Evolutionary conservation across 2,329 filamentous ascomycete species (phyloP).

Genomic region (Pezicula carpinea): DNA sequence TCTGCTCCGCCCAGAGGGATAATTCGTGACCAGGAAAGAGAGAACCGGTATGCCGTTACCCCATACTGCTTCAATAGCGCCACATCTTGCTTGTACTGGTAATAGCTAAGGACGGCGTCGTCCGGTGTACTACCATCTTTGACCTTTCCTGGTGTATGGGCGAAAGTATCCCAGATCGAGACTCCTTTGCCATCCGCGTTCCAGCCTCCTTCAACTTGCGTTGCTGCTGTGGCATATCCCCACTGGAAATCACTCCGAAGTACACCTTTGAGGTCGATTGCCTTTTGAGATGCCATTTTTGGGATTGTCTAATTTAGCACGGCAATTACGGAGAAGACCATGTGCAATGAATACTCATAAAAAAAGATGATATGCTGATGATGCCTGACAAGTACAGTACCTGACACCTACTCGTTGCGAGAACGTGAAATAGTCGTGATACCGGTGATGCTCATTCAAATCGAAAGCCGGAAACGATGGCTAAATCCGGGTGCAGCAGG

Average conservation of each 20-base stretch:
- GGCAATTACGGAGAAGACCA: neutral
- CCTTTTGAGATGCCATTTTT: constrained; percentile 7
- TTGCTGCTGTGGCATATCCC: constrained; percentile 77
- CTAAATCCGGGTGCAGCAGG: neutral
- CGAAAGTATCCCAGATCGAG: constrained; percentile 85
- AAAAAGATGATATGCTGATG: too few relatives aligned
- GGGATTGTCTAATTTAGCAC: constrained; percentile 3
- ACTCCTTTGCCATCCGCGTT: constrained; percentile 71
- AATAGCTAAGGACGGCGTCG: constrained; percentile 80
- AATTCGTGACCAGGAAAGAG: constrained; percentile 75
- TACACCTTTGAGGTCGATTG: constrained; percentile 38
- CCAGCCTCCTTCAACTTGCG: constrained; percentile 76
- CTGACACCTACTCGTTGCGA: too few relatives aligned
- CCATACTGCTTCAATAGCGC: constrained; percentile 68
- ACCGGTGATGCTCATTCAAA: too few relatives aligned
- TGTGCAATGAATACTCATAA: too few relatives aligned
- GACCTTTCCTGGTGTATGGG: constrained; percentile 72
- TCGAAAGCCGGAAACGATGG: neutral
- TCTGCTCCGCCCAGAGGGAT: constrained; percentile 76
- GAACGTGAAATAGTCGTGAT: too few relatives aligned
- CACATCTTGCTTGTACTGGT: constrained; percentile 71
- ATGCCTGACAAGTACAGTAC: too few relatives aligned
- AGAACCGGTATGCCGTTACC: constrained; percentile 74
- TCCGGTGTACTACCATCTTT: constrained; percentile 69
- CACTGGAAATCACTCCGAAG: constrained; percentile 66